A percentile compares a stretch with the other conserved stretches of the same genome.
Conservation (phyloP, 768 basidiomycete species). For the Rhodotorula diobovata region DNA sequence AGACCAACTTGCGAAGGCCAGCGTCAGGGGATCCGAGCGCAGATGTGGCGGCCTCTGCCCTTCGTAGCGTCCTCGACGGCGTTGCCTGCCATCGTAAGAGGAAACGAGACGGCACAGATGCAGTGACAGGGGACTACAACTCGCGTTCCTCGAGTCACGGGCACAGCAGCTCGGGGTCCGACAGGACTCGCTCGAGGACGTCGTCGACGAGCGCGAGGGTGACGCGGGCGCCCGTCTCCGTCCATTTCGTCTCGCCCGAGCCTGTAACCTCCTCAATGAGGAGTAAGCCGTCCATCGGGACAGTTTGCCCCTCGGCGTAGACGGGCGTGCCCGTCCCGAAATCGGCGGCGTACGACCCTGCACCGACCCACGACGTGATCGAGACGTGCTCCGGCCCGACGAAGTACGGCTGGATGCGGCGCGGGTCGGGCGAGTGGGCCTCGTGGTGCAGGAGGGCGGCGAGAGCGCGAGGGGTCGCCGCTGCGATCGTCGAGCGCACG, state of each 20-base stretch:
- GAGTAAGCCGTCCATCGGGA: background rate
- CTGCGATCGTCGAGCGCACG: background rate
- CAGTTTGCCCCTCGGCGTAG: background rate
- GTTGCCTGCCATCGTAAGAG: too few relatives aligned
- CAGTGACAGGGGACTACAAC: too few relatives aligned
- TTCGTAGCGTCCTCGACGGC: too few relatives aligned
- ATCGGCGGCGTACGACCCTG: background rate
- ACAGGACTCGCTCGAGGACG: background rate
- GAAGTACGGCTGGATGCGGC: background rate
- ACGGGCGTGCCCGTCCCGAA: background rate
- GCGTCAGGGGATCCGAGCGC: too few relatives aligned
- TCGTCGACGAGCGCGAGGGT: background rate
- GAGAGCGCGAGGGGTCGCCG: background rate
- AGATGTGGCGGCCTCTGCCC: too few relatives aligned
- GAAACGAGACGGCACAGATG: too few relatives aligned
- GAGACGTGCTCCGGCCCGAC: background rate
- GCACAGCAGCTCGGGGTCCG: background rate
- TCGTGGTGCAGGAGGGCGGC: background rate
- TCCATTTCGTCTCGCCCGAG: background rate
- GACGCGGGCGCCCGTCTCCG: background rate
- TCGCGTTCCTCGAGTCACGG: too few relatives aligned
- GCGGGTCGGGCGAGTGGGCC: background rate
- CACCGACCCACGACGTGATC: background rate
- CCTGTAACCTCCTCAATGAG: background rate
- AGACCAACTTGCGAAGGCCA: too few relatives aligned